Percentiles rank a stretch among this genome's conserved stretches.
phyloP scores from a whole-genome alignment of 2,329 filamentous ascomycete species.

The Aspergillus calidoustus region DNA sequence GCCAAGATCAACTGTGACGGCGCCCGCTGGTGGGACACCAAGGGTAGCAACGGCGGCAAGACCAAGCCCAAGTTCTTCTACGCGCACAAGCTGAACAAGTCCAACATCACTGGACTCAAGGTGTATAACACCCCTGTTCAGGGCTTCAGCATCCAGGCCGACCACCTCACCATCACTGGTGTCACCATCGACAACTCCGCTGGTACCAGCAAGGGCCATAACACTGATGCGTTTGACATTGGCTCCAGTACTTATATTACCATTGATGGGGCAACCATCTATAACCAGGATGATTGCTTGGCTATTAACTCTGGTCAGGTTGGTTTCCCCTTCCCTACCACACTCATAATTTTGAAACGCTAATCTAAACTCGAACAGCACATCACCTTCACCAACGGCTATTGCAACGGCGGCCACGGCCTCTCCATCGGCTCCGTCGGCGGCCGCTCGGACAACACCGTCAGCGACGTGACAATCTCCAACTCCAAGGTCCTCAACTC shows the following conservation, averaged over 20 bases:
- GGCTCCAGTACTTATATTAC: conserved; percentile 54
- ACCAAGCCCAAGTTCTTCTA: conserved; percentile 69
- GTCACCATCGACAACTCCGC: conserved; percentile 64
- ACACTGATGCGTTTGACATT: conserved; percentile 66
- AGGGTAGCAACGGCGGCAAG: conserved; percentile 64
- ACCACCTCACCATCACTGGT: conserved; percentile 55
- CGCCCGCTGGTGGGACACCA: conserved; percentile 63
- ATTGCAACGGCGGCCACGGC: conserved; percentile 47
- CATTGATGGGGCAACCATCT: conserved; percentile 58
- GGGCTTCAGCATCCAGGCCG: conserved; percentile 46
- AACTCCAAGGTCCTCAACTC: conserved; percentile 54
- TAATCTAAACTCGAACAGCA: conserved; percentile 29
- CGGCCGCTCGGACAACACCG: conserved; percentile 56
- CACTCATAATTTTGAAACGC: not conserved
- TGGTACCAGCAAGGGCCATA: conserved; percentile 55
- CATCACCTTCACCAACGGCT: conserved; percentile 52
- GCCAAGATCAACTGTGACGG: conserved; percentile 62
- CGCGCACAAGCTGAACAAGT: conserved; percentile 40
- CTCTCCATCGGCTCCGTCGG: conserved; percentile 47
- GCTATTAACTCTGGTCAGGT: conserved; percentile 59
- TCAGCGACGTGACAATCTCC: conserved; percentile 56
- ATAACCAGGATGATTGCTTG: conserved; percentile 67
- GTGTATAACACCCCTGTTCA: conserved; percentile 43
- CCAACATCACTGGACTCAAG: conserved; percentile 36
- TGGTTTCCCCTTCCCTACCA: conserved; percentile 3